Evolutionary conservation across 192 early-diverging fungal species (phyloP).

Genomic region (Backusella mclennaniae): DNA sequence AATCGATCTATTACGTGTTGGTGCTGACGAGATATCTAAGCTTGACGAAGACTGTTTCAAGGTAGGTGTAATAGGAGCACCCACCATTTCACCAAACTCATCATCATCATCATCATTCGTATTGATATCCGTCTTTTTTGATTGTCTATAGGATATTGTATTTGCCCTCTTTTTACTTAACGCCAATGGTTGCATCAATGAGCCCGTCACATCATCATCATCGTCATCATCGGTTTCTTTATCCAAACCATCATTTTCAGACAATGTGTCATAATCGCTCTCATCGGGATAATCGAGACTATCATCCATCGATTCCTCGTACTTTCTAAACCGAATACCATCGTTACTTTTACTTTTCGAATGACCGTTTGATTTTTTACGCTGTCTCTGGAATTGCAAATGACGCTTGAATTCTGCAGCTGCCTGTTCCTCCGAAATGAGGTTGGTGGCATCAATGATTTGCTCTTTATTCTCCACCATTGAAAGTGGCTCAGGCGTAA

Average conservation of each 20-base stretch:
- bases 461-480: neutral
- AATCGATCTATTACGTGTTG: neutral
- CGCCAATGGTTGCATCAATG: neutral
- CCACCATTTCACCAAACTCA: conserved; percentile 14
- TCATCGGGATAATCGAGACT: conserved; percentile 14
- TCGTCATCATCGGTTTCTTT: neutral
- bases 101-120: neutral
- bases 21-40: neutral
- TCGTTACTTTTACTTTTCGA: neutral
- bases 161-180: conserved; percentile 2
- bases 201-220: neutral
- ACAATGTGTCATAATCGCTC: neutral
- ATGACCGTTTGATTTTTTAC: neutral
- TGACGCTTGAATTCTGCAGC: conserved; percentile 10
- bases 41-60: neutral
- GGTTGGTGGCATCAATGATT: neutral
- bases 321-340: conserved; percentile 10
- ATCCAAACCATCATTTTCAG: neutral
- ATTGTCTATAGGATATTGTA: neutral
- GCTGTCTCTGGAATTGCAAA: conserved; percentile 10
- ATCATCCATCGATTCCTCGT: conserved; percentile 5
- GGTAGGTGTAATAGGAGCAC: neutral
- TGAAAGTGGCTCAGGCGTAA: neutral
- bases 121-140: neutral
- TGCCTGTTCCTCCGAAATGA: conserved; percentile 12